phyloP scores from a whole-genome alignment of 1,284 basidiomycete species.

The Athelia psychrophila region DNA sequence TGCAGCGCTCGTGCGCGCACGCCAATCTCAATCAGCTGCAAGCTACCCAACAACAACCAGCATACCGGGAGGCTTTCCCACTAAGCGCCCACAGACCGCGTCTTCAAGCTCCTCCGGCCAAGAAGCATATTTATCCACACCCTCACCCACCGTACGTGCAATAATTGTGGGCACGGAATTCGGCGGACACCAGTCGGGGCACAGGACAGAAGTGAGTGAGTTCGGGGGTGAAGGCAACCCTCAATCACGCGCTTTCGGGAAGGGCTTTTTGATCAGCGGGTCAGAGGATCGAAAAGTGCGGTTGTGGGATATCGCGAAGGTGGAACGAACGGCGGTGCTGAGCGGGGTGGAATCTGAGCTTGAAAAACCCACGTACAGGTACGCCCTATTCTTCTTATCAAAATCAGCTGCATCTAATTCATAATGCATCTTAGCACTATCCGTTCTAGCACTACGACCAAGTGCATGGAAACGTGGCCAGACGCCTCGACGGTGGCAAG shows the following conservation, averaged over 20 bases:
- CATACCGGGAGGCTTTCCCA: background rate
- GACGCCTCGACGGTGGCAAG: constrained; percentile 37
- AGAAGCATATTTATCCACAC: constrained; percentile 36
- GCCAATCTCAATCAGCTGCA: too few species aligned
- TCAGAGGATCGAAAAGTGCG: constrained; percentile 82
- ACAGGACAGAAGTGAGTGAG: constrained; percentile 55
- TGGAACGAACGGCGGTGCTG: constrained; percentile 72
- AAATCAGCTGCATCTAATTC: constrained; percentile 2
- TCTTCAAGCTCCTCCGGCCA: constrained; percentile 13
- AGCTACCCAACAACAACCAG: background rate
- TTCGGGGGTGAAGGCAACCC: constrained; percentile 36
- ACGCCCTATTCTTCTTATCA: constrained; percentile 12
- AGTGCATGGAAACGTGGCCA: constrained; percentile 57
- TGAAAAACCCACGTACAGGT: constrained; percentile 73
- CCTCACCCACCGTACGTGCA: constrained; percentile 60
- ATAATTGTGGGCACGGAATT: constrained; percentile 71
- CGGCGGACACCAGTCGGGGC: constrained; percentile 56
- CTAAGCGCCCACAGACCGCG: background rate
- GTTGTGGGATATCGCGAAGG: constrained; percentile 76
- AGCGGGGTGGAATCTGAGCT: constrained; percentile 64
- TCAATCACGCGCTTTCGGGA: constrained; percentile 33
- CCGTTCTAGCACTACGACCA: constrained; percentile 33
- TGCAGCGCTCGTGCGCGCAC: constrained; percentile 45
- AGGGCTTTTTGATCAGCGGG: constrained; percentile 78
- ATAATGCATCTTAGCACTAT: constrained; percentile 23